A percentile compares a stretch with the other conserved stretches of the same genome.
phyloP scores from a whole-genome alignment of 306 rosid genomes.

The Castanospermum australe region DNA sequence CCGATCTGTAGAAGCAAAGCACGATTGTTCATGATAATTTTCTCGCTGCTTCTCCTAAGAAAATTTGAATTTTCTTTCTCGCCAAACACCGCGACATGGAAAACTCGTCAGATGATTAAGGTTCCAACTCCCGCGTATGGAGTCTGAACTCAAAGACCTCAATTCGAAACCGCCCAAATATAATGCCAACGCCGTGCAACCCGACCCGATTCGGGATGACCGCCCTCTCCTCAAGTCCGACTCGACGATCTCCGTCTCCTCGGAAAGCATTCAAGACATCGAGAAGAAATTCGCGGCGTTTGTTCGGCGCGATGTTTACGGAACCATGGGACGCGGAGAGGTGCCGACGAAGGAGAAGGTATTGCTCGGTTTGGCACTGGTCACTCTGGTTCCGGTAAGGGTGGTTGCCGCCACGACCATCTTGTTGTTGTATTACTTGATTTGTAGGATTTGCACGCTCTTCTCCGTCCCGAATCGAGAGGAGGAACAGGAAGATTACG shows the following conservation, averaged over 20 bases:
- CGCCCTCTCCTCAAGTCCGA: conserved; percentile 63
- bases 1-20: not conserved
- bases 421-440: conserved; percentile 58
- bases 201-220: conserved; percentile 38
- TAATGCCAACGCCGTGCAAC: not conserved
- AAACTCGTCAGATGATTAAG: not conserved
- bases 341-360: conserved; percentile 72
- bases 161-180: conserved; percentile 31
- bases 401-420: conserved; percentile 38
- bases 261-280: conserved; percentile 45
- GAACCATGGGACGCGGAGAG: conserved; percentile 76
- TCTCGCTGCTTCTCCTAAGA: too few relatives aligned
- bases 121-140: not conserved
- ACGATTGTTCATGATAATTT: too few relatives aligned
- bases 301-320: conserved; percentile 73
- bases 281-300: conserved; percentile 75
- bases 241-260: conserved; percentile 18
- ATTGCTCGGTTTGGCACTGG: conserved; percentile 57
- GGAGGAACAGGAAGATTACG: conserved; percentile 71
- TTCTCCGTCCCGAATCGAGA: conserved; percentile 59
- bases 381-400: conserved; percentile 77
- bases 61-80: not conserved
- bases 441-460: conserved; percentile 75
- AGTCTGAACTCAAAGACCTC: conserved; percentile 56
- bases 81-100: not conserved